Evolutionary conservation across 805 yeast species (phyloP), one percentile per base, ranked within the genome.

Genomic region (Teunomyces gatunensis): DNA sequence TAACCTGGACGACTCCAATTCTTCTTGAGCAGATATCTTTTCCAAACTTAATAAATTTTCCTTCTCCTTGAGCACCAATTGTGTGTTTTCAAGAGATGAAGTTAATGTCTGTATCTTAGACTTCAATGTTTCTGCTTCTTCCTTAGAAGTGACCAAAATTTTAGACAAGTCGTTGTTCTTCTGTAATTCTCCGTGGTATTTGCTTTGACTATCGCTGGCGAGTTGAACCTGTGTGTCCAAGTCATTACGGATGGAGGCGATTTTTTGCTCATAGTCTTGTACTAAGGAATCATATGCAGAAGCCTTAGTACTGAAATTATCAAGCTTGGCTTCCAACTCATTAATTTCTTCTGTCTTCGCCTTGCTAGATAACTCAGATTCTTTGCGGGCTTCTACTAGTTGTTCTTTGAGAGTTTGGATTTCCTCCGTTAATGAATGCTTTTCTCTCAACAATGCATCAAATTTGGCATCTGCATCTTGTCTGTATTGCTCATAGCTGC

Each of bases 181-280:
- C 36, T 71, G 73, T 35, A 82, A 67, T 53, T 83, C 87, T 32
- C 67, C 61, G 48, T 81, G 82, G 56, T 81, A 84, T 52, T 77
- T 81, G 34, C 58, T 57, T 56, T 81, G 86, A 21, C 79, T 72
- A 23, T 75, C 78, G 32, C 66, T 55, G 13, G 81, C 78, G 46
- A 80, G 59, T 11, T 69, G 54, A 2, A 69, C 67, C 55, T 84
- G 87, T 20, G 68, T 51, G 15, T 59, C 52, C 48, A 73, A 58
- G 47, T 73, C 77, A 2, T 52, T 49, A 13, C 52, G 56, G 13
- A 71, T 43, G 1, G 68, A 51, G 2, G 53, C 47, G 18, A 73
- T 42, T 46, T 64, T 68, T 7, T 52, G 51, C 35, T 68, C 71
- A 45, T 60, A 68, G 48, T 68, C 73, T 1, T 48, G 36, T 45